Base-by-base conservation (phyloP, 2,329 filamentous ascomycete species). In the Hymenoscyphus occultus region DNA sequence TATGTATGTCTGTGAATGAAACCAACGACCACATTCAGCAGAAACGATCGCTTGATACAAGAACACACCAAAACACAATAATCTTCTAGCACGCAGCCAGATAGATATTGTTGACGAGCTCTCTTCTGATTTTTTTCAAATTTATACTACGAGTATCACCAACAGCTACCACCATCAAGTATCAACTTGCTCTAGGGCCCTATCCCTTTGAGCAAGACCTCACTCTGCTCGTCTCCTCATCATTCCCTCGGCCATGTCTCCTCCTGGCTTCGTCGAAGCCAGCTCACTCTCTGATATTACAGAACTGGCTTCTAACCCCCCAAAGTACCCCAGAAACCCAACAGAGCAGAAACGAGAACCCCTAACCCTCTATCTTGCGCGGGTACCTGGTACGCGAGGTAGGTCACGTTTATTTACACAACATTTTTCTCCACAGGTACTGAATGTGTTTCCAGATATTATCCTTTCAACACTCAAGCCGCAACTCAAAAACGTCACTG, bases 381-480 rank as follows among this genome's bases (percentile, higher is more conserved):
- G 94, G 70, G 94, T 99, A 0, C 95, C 95, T 0, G 94, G 94
- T 28, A 96, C 91, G 68, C 87, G 88, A 88, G 92, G 92, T 93
- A 81, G 70, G 80, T 76, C 31, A 64, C 63, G 39, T 61, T 54
- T 22, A 13, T 22, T 12, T 28, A 5, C 19, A 10, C 10, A 28
- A 13, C n/a, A 28, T 28, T 28, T 4, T 54, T 28, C 19, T 28
- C 65, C n/a, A 19, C 39, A n/a, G 60, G 31, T 22, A 40, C 42
- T 70, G 61, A 71, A 13, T 12, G 39, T 22, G n/a, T n/a, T 48
- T 62, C 5, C 72, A 95, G 94, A 97, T 82, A 85, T 97, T 64
- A 96, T 97, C 71, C 86, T 99, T 57, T 96, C 94, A 1, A 91
- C 95, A 0, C 84, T 95, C 68, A 97, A 96, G 75, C 95, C 95